Evolutionary conservation across 139 green algal genomes (phyloP).

Genomic region (Volvox africanus): DNA sequence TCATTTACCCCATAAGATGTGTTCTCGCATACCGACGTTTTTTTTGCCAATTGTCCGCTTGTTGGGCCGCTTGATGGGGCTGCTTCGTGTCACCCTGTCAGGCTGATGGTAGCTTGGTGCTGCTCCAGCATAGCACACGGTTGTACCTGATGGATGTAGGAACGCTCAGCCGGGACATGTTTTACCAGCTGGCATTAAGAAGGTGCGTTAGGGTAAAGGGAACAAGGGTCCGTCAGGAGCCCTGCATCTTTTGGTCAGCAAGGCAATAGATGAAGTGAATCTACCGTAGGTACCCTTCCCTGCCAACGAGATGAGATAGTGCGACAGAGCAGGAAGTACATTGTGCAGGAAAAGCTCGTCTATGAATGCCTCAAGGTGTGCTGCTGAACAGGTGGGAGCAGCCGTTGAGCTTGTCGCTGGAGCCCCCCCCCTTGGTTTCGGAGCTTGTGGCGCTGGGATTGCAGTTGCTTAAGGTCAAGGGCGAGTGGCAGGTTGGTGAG

Average conservation of each 20-base stretch:
- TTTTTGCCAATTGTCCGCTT: too few species aligned
- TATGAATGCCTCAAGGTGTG: too few species aligned
- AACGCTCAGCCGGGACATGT: slow-evolving; percentile 81
- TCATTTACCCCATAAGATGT: too few species aligned
- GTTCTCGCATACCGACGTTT: too few species aligned
- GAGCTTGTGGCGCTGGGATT: slow-evolving; percentile 79
- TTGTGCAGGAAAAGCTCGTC: too few species aligned
- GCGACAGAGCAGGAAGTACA: too few species aligned
- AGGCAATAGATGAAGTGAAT: too few species aligned
- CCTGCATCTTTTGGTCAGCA: too few species aligned
- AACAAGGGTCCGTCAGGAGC: too few species aligned
- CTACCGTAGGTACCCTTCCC: too few species aligned
- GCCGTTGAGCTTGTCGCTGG: slow-evolving; percentile 64
- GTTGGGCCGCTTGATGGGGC: too few species aligned
- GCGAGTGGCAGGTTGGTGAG: slow-evolving; percentile 71
- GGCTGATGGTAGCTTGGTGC: slow-evolving; percentile 67
- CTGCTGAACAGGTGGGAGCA: slow-evolving; percentile 33
- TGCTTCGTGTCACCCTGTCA: slow-evolving; percentile 16
- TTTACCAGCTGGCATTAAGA: slow-evolving; percentile 87
- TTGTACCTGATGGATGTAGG: slow-evolving; percentile 88
- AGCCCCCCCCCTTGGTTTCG: slow-evolving; percentile 58
- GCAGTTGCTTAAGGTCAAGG: slow-evolving; percentile 71
- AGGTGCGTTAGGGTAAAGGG: slow-evolving; percentile 54
- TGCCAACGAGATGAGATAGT: too few species aligned
- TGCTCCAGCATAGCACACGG: slow-evolving; percentile 90